Evolutionary conservation across 345 rosid species (phyloP).

Genomic region (Hibiscus mutabilis): DNA sequence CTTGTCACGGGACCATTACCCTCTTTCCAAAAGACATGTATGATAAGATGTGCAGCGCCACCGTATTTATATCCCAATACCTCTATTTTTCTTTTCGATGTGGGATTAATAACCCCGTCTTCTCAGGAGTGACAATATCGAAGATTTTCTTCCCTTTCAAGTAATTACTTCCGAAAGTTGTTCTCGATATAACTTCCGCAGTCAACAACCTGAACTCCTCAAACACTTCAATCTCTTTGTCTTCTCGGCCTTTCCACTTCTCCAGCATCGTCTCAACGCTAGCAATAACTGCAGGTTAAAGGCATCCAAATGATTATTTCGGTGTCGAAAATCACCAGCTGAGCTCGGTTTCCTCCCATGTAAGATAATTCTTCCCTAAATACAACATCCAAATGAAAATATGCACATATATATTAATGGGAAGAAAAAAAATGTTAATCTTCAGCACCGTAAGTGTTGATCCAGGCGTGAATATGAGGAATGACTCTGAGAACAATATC

Average conservation of each 20-base stretch:
- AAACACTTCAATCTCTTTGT: background rate
- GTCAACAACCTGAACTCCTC: background rate
- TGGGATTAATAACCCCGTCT: too few relatives aligned
- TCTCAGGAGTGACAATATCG: too few relatives aligned
- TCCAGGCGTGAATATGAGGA: constrained; percentile 28
- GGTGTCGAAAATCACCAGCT: constrained; percentile 30
- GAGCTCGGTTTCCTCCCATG: constrained; percentile 29
- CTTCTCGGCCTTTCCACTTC: background rate
- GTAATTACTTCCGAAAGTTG: background rate
- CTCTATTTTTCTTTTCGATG: too few relatives aligned
- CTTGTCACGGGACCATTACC: too few relatives aligned
- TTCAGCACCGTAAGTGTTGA: constrained; percentile 19
- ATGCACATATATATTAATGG: too few relatives aligned
- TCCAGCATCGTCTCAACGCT: constrained; percentile 21
- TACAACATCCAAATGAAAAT: background rate
- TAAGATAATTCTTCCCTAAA: constrained; percentile 30
- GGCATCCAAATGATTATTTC: too few relatives aligned
- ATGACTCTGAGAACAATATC: constrained; percentile 15
- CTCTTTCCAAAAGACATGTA: too few relatives aligned
- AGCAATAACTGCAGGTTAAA: constrained; percentile 29
- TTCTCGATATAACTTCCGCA: background rate
- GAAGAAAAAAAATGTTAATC: background rate
- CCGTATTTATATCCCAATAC: too few relatives aligned
- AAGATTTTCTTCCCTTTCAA: constrained; percentile 7
- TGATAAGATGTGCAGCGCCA: too few relatives aligned